A percentile compares a stretch with the other conserved stretches of the same genome.
Evolutionary conservation across 805 yeast genomes (phyloP).

Genomic region (Starmerella stellata): DNA sequence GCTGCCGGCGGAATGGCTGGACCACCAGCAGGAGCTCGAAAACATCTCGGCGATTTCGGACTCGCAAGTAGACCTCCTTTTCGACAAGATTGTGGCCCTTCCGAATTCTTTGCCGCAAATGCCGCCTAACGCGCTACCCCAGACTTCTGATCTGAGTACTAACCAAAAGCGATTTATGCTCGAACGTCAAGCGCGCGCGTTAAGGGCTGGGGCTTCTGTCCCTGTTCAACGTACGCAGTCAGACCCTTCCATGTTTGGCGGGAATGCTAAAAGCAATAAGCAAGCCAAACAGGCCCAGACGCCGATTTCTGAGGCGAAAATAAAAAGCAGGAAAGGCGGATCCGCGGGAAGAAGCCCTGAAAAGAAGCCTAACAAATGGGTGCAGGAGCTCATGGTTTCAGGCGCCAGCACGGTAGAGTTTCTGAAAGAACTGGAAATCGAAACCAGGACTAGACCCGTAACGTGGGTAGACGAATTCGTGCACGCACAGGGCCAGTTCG

Average conservation of each 20-base stretch:
- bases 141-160: constrained; percentile 1
- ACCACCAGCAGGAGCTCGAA: constrained; percentile 1
- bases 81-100: constrained; percentile 2
- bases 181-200: constrained; percentile 3
- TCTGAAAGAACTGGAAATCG: constrained; percentile 72
- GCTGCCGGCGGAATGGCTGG: not conserved
- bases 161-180: constrained; percentile 7
- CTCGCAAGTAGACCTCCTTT: constrained; percentile 7
- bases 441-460: constrained; percentile 73
- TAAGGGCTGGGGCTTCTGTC: constrained; percentile 2
- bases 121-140: constrained; percentile 1
- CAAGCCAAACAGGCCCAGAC: not conserved
- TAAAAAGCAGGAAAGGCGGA: not conserved
- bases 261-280: no score
- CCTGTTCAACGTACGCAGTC: not conserved
- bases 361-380: not conserved
- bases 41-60: constrained; percentile 6
- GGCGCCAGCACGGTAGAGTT: constrained; percentile 47
- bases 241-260: no score
- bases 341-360: not conserved
- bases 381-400: constrained; percentile 41
- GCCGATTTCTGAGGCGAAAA: not conserved
- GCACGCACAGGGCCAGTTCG: constrained; percentile 59
- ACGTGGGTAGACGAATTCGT: constrained; percentile 68
- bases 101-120: constrained; percentile 3